phyloP scores from a whole-genome alignment of 78 protist genomes.

The slime mould (Dictyostelium discoideum) region DNA sequence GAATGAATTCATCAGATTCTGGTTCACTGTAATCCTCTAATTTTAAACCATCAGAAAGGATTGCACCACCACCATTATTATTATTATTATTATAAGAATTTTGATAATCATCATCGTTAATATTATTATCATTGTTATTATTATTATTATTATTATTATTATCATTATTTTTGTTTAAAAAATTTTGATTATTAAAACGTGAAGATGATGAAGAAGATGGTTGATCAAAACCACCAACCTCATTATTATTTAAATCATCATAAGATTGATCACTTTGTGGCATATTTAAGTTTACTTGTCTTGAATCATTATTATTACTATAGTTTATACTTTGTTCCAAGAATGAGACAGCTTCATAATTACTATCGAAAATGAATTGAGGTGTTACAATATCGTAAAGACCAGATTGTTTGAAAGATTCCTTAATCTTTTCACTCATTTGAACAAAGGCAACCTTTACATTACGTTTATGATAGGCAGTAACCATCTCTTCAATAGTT shows the following conservation, averaged over 20 bases:
- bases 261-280: not conserved
- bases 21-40: constrained; percentile 66
- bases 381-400: constrained; percentile 68
- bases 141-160: not conserved
- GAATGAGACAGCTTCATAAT: constrained; percentile 70
- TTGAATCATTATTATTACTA: not conserved
- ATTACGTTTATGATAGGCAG: constrained; percentile 62
- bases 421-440: constrained; percentile 62
- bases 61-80: constrained; percentile 30
- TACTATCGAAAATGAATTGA: constrained; percentile 54
- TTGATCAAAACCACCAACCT: not conserved
- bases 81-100: not conserved
- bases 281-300: not conserved
- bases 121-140: too few relatives aligned
- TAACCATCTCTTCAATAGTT: constrained; percentile 77
- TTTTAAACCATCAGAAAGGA: constrained; percentile 43
- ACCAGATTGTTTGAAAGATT: constrained; percentile 70
- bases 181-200: not conserved
- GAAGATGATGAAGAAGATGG: not conserved
- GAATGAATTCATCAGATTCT: constrained; percentile 65
- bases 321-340: constrained; percentile 16
- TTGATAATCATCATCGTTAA: not conserved
- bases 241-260: constrained; percentile 29
- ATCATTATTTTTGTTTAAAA: not conserved
- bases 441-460: constrained; percentile 74